Evolutionary conservation across 768 basidiomycete genomes (phyloP), one percentile per base, ranked within the genome.

Genomic region (Termitomyces sp.): DNA sequence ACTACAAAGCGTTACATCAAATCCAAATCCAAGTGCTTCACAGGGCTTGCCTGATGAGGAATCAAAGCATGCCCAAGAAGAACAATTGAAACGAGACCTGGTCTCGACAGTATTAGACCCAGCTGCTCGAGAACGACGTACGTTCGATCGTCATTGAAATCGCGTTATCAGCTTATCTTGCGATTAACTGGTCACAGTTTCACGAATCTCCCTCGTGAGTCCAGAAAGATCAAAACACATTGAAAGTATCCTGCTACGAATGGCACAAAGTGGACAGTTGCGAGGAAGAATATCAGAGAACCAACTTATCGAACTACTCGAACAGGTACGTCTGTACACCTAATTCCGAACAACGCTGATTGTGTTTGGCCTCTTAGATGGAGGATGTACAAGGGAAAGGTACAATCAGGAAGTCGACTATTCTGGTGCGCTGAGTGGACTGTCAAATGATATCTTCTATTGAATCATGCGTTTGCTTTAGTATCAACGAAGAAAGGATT

Each of bases 151-250:
- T 28, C 56, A 33, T 53, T 43, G 44, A 20, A 50, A 9, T 23
- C 57, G 26, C 32, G 43, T 33, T 54, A 50, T 54, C 38, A 18
- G 46, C 36, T 64, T 20, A 58, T 59, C 54, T 49, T n/a, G 33
- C 50, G 50, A 49, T 20, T 20, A 26, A 32, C 59, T 12, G 28
- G 48, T n/a, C 23, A 44, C 67, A 96, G 93, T 95, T 57, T 87
- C 91, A 10, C 86, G 95, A 51, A 95, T 96, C 63, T 82, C 87
- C 4, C 84, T 96, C 32, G 94, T 95, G 65, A 89, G 90, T 63
- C 87, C 91, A 0, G 85, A 90, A 43, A 78, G 91, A 68, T 88
- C 92, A 18, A 80, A 81, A 62, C 85, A 93, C 70, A 90, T 96
- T 64, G 91, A 95, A 72, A 76, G 74, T 3, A 84, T 94, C 58